Evolutionary conservation across 2,329 filamentous ascomycete genomes (phyloP).

Genomic region (Cyclaneusma minus): DNA sequence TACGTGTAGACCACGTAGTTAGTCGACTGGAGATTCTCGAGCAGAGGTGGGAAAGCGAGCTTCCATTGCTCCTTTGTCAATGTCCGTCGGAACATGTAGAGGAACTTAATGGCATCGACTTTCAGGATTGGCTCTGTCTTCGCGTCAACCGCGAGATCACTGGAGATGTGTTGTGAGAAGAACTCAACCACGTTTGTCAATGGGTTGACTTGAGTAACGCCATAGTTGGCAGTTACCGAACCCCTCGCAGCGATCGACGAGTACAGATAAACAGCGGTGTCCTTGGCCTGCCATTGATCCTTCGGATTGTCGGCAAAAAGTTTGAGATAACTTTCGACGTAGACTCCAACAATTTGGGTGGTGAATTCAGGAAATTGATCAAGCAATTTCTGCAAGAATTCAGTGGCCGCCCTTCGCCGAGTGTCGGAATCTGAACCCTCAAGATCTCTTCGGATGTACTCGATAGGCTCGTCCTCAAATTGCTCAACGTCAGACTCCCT

Average conservation of each 20-base stretch:
- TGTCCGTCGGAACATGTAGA: slow-evolving; percentile 93
- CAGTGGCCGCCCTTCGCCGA: slow-evolving; percentile 76
- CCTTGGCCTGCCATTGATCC: slow-evolving; percentile 88
- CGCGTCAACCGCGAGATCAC: slow-evolving; percentile 62
- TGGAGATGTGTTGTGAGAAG: slow-evolving; percentile 82
- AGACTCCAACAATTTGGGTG: slow-evolving; percentile 72
- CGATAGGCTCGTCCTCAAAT: slow-evolving; percentile 97
- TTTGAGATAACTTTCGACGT: slow-evolving; percentile 70
- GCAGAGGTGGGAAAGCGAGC: slow-evolving; percentile 72
- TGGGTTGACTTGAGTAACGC: slow-evolving; percentile 82
- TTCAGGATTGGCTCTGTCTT: slow-evolving; percentile 73
- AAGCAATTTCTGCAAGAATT: slow-evolving; percentile 80
- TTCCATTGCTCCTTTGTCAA: slow-evolving; percentile 87
- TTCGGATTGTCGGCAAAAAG: slow-evolving; percentile 52
- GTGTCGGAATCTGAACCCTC: slow-evolving; percentile 96
- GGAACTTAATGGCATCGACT: slow-evolving; percentile 95
- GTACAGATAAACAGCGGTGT: slow-evolving; percentile 95
- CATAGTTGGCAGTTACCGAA: slow-evolving; percentile 69
- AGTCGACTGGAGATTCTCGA: slow-evolving; percentile 75
- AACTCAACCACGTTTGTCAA: slow-evolving; percentile 83
- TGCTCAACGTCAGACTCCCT: slow-evolving; percentile 89
- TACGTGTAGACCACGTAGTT: slow-evolving; percentile 98
- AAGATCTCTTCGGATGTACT: slow-evolving; percentile 88
- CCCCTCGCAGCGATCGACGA: slow-evolving; percentile 89
- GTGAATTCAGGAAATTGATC: slow-evolving; percentile 78